A percentile compares a stretch with the other conserved stretches of the same genome.
Conservation (phyloP, 192 early-diverging fungal species). For the Umbelopsis ramanniana region DNA sequence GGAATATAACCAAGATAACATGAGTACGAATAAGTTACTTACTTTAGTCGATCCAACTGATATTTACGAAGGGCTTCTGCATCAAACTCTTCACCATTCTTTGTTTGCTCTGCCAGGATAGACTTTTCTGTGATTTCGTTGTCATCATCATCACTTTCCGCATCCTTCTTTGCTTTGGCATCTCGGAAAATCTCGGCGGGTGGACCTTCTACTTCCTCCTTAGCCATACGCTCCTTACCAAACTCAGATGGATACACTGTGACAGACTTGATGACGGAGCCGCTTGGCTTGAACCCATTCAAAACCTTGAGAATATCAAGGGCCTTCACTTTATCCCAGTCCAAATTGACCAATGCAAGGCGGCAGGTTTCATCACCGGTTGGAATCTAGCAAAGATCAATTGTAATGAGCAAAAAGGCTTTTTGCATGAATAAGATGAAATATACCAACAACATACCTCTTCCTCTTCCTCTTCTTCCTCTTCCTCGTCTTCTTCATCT, state of each 20-base stretch:
- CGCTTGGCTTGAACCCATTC: conserved; percentile 78
- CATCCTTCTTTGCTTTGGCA: conserved; percentile 26
- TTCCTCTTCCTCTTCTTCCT: conserved; percentile 41
- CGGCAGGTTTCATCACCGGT: conserved; percentile 68
- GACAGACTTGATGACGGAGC: conserved; percentile 73
- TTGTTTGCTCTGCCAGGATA: conserved; percentile 51
- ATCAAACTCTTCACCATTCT: conserved; percentile 82
- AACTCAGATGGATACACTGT: conserved; percentile 90
- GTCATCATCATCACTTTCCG: conserved; percentile 33
- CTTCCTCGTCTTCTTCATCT: conserved; percentile 51
- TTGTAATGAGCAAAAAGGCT: background rate
- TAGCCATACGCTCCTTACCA: conserved; percentile 75
- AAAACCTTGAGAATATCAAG: conserved; percentile 86
- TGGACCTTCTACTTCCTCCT: conserved; percentile 77
- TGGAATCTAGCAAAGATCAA: conserved; percentile 39
- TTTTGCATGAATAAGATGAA: conserved; percentile 38
- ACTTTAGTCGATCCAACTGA: conserved; percentile 86
- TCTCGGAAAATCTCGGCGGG: conserved; percentile 72
- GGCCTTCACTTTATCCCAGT: conserved; percentile 94
- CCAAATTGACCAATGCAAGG: conserved; percentile 90
- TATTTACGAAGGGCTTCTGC: conserved; percentile 83
- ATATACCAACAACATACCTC: conserved; percentile 45
- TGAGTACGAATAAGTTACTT: background rate
- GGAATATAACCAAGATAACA: background rate
- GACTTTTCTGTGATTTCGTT: conserved; percentile 51